Evolutionary conservation across 164 flowering plant genomes (phyloP).

Genomic region (Nymphaea colorata): DNA sequence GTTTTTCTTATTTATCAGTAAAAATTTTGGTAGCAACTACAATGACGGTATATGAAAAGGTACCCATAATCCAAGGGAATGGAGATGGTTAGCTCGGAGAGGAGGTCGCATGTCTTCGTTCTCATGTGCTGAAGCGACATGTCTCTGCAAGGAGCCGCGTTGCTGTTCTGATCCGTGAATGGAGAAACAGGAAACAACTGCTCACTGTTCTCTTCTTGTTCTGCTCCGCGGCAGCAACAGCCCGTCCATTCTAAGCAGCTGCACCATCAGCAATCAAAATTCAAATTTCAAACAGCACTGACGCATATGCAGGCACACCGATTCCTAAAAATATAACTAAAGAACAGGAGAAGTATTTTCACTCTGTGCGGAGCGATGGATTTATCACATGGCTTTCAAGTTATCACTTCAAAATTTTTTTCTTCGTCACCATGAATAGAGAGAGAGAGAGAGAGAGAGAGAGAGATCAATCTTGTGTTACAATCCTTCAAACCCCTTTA

Average conservation of each 20-base stretch:
- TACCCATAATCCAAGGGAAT: constrained; percentile 54
- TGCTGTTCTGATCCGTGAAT: neutral
- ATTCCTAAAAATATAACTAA: too few relatives aligned
- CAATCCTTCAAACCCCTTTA: too few relatives aligned
- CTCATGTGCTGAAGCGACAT: constrained; percentile 19
- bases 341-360: too few relatives aligned
- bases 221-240: constrained; percentile 53
- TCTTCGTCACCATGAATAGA: neutral
- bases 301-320: neutral
- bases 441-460: neutral
- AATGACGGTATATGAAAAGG: too few relatives aligned
- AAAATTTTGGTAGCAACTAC: too few relatives aligned
- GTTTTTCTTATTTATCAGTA: neutral
- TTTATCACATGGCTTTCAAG: too few relatives aligned
- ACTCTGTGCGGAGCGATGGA: too few relatives aligned
- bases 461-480: neutral
- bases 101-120: constrained; percentile 39
- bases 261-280: neutral
- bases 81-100: constrained; percentile 32
- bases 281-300: neutral
- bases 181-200: constrained; percentile 1
- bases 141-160: constrained; percentile 32
- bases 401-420: too few relatives aligned
- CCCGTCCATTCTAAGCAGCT: constrained; percentile 55
- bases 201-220: constrained; percentile 10